Base-by-base conservation (phyloP, 2,329 filamentous ascomycete genomes). In the Rutstroemia sp. region DNA sequence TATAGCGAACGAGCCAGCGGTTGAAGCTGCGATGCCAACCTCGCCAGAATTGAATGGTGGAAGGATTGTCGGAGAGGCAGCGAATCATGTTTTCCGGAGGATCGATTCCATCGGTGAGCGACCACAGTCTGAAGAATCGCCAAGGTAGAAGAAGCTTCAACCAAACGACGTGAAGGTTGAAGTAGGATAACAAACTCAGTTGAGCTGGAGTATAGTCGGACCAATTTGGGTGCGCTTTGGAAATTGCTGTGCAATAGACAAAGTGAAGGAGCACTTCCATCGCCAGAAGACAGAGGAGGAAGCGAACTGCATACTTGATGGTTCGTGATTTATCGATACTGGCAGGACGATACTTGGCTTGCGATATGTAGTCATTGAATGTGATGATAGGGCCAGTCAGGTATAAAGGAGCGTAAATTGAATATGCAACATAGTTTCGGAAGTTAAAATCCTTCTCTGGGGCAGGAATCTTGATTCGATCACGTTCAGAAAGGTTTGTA, bases 41-140 rank as follows among this genome's bases (percentile, higher is more conserved):
- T 60, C 94, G 88, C 94, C 94, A 99, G 75, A 99, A 99, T 19
- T 86, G 85, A 42, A 92, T 79, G 0, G 90, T 87, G 61, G 87
- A 92, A 75, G 92, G 96, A 71, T 97, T 97, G 75, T 99, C 84
- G 68, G 86, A 92, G 73, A 96, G 90, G 73, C 95, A 99, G 64
- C 94, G 88, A 54, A 96, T 82, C 90, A 99, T 96, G 74, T 99
- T 99, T 74, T 99, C 94, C 0, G 94, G 92, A 0, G 94, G 90
- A 68, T 99, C 94, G 64, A 99, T 83, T 59, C 89, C 89, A 70
- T 99, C 94, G 16, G 92, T 69, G 4, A 99, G 80, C 0, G 89
- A 80, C 94, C 94, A 99, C n/a, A 99, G 83, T 4, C 95, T 88
- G 81, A 97, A 97, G 71, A 97, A 87, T n/a, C 94, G 88, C 92